phyloP scores from a whole-genome alignment of 2,329 filamentous ascomycete species.

The Fusarium tanahbumbuense region DNA sequence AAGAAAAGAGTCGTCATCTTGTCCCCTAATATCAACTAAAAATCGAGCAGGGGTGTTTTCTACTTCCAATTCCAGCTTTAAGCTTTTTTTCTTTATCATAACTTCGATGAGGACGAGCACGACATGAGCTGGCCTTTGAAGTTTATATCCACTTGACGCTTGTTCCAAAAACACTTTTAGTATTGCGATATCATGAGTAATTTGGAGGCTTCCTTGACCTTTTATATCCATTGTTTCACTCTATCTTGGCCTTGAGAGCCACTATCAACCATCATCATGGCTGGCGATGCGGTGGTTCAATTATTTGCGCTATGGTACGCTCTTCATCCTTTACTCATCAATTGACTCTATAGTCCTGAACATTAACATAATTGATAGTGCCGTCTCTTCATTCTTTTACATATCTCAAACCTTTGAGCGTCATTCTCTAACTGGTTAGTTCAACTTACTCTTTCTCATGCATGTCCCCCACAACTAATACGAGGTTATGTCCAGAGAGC shows the following conservation, averaged over 20 bases:
- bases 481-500: conserved; percentile 52
- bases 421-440: conserved; percentile 62
- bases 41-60: conserved; percentile 23
- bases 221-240: conserved; percentile 21
- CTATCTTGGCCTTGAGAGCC: conserved; percentile 19
- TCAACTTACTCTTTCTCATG: background rate
- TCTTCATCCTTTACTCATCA: background rate
- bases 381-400: conserved; percentile 61
- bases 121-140: conserved; percentile 1
- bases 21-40: conserved; percentile 31
- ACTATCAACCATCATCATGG: conserved; percentile 32
- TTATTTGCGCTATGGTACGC: conserved; percentile 43
- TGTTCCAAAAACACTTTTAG: background rate
- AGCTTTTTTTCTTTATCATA: conserved; percentile 30
- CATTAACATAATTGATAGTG: conserved; percentile 49
- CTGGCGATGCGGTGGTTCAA: conserved; percentile 37
- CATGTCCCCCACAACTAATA: background rate
- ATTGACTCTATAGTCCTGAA: background rate
- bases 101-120: conserved; percentile 9
- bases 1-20: conserved; percentile 28
- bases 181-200: conserved; percentile 31
- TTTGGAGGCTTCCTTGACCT: conserved; percentile 10
- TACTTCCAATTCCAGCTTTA: background rate
- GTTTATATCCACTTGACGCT: background rate
- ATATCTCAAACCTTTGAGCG: conserved; percentile 59